Evolutionary conservation across 148 eudicot genomes (phyloP), one percentile per base, ranked within the genome.

Genomic region (Fagopyrum homotropicum): DNA sequence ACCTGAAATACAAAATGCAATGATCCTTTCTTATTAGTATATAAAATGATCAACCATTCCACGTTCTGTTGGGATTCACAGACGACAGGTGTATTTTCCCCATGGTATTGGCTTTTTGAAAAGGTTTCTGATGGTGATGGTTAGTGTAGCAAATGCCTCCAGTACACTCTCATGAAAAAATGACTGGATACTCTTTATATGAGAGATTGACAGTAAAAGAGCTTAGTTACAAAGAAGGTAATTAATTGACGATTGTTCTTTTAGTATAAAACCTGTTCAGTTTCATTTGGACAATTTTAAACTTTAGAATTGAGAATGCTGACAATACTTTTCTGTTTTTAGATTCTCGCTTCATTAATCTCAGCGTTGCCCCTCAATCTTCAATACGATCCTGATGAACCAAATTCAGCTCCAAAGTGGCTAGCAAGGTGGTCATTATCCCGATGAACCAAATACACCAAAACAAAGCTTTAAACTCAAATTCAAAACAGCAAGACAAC

Each of bases 391-490:
- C 60, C 47, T 8, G 71, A 76, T 70, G 90, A 89, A 72, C 85
- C 87, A 52, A 89, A 89, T 85, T 86, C 92, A 50, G 83, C 80
- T 46, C 70, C 79, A 77, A 85, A 78, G 75, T 89, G 90, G 92
- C 84, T 86, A 46, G 84, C 83, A 74, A 83, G 92, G 10, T 89
- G 92, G 92, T 89, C 92, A 72, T 50, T 75, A 47, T 78, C 86
- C 35, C 76, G 69, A 54, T 85, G 87, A 77, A 71, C 85, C 90
- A 72, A 81, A 76, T 82, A 40, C 80, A 75, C 11, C 82, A 80
- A 60, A 89, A 82, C 48, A 85, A 82, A 43, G 44, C 3, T 56
- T 19, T 69, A 22, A 73, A 48, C 75, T 66, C 82, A 64, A 83
- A 81, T 73, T 74, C 76, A 48, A 82, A 82, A 80, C 85, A 75